Base-by-base conservation (phyloP, 2,329 filamentous ascomycete species). In the Paraconiothyrium brasiliense region DNA sequence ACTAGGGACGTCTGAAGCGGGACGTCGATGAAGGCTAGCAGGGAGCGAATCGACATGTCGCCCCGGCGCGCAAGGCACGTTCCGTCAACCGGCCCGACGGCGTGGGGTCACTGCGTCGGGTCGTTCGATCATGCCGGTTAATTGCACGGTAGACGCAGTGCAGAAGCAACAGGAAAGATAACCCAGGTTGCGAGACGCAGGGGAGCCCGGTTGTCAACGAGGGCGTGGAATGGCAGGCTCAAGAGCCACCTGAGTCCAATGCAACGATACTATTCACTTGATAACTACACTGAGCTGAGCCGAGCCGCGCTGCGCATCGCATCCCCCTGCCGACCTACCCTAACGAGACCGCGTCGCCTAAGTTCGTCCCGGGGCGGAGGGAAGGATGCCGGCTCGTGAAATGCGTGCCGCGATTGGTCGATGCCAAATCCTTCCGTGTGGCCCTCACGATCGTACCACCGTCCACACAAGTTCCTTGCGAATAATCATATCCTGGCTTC, bases 401-500 rank as follows among this genome's bases (percentile, higher is more conserved):
- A 13, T 20, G 16, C 37, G 52, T 55, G 52, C 39, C 52, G 52
- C 39, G 32, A 55, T 55, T 55, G 52, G 52, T 44, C 16, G 37
- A 44, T 43, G 39, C 39, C 14, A 43, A 30, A 9, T 14, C 20
- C 22, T 14, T 43, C 20, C 13, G 16, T 1, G 35, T 22, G 13
- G 44, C 44, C 11, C 46, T 57, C 13, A 58, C 6, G 55, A 50
- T 50, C 55, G 55, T 8, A 35, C 55, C 46, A 58, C 55, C 9
- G 55, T 41, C 46, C 46, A 58, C 1, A 39, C 47, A 4, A 58
- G 66, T 20, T 67, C 59, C 41, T 68, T 67, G 2, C 57, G 56
- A 14, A 68, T 65, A 35, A 68, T 68, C 54, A 67, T 49, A 47
- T 68, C 66, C 46, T 65, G 62, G 43, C 66, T 67, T 10, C 49